These are phyloP conservation scores for Sindora glabra DNA, from an alignment of 306 rosid genomes.

Conservation along the genomic window DNA sequence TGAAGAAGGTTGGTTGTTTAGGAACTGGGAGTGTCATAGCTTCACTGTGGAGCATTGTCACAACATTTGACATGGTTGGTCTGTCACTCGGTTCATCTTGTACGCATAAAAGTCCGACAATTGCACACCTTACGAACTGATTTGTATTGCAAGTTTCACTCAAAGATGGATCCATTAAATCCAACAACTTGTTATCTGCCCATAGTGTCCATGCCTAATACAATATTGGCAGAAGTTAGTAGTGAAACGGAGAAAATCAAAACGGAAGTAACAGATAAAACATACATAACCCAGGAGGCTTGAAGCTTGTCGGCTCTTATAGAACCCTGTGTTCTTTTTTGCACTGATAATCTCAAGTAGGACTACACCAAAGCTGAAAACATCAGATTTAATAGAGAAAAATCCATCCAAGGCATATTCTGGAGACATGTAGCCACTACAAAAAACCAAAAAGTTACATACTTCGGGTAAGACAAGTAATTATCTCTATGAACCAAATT, in stretches of 20 bases:
- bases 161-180: constrained; percentile 30
- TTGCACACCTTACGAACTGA: constrained; percentile 30
- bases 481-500: not conserved
- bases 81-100: constrained; percentile 51
- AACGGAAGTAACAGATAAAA: not conserved
- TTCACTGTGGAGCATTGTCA: constrained; percentile 39
- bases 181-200: constrained; percentile 31
- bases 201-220: constrained; percentile 48
- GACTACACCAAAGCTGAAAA: constrained; percentile 52
- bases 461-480: too few species aligned
- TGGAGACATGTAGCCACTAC: constrained; percentile 49
- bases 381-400: constrained; percentile 46
- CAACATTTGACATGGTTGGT: constrained; percentile 33
- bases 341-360: constrained; percentile 47
- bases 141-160: constrained; percentile 14
- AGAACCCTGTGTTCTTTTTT: constrained; percentile 36
- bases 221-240: not conserved
- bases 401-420: constrained; percentile 38
- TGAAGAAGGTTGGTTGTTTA: constrained; percentile 32
- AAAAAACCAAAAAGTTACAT: not conserved
- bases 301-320: constrained; percentile 16
- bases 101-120: constrained; percentile 32
- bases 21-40: constrained; percentile 25
- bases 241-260: not conserved
- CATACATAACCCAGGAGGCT: constrained; percentile 52